Percentiles rank a stretch among this genome's conserved stretches.
These are phyloP conservation scores for Huntiella savannae DNA, from an alignment of 2,329 filamentous ascomycete species.

Conservation along the genomic window DNA sequence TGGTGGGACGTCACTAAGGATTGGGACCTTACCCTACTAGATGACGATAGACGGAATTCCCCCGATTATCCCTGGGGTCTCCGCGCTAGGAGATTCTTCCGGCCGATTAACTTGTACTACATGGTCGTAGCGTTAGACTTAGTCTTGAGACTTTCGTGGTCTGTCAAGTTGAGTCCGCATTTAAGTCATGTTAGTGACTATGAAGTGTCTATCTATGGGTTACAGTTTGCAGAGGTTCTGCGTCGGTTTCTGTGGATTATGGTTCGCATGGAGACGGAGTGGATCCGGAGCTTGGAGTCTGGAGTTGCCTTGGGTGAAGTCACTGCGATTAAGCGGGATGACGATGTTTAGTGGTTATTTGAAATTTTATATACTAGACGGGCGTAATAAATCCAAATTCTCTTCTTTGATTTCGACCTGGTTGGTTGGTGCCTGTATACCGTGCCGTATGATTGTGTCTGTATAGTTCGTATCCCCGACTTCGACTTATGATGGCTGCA, in stretches of 20 bases:
- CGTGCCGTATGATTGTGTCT: too few relatives aligned
- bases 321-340: constrained; percentile 40
- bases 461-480: too few relatives aligned
- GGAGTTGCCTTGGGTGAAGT: constrained; percentile 63
- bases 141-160: constrained; percentile 74
- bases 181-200: constrained; percentile 71
- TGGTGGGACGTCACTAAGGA: constrained; percentile 96
- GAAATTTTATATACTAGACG: too few relatives aligned
- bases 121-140: constrained; percentile 60
- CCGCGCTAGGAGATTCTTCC: constrained; percentile 54
- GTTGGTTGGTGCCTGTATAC: too few relatives aligned
- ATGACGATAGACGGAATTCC: constrained; percentile 33
- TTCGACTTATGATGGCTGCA: too few relatives aligned
- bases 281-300: constrained; percentile 43
- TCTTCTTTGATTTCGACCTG: too few relatives aligned
- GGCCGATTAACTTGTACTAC: constrained; percentile 61
- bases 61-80: constrained; percentile 59
- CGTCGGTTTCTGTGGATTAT: constrained; percentile 95
- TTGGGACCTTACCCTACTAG: constrained; percentile 83
- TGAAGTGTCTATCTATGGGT: constrained; percentile 72
- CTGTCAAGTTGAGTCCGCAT: constrained; percentile 65
- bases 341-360: constrained; percentile 15
- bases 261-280: constrained; percentile 86
- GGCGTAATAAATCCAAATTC: too few relatives aligned
- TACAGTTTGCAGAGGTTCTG: constrained; percentile 73